Evolutionary conservation across 2,329 filamentous ascomycete species (phyloP).

Genomic region (Fusarium abutilonis): DNA sequence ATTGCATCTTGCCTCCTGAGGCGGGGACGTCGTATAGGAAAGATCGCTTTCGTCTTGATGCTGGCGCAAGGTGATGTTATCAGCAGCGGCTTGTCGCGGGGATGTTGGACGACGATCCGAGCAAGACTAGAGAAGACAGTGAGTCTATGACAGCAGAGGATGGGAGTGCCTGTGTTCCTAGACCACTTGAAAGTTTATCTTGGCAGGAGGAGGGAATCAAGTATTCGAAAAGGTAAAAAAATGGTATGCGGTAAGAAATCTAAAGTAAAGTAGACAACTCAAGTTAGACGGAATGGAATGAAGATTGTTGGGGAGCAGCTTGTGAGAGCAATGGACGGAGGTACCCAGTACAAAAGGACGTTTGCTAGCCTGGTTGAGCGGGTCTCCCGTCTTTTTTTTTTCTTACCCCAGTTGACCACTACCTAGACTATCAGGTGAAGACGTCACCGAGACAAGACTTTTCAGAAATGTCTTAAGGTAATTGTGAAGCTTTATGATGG

Average conservation of each 20-base stretch:
- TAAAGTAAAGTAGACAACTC: slow-evolving; percentile 4
- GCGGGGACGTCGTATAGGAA: slow-evolving; percentile 14
- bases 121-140: slow-evolving; percentile 2
- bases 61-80: slow-evolving; percentile 10
- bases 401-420: slow-evolving; percentile 17
- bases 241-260: slow-evolving; percentile 25
- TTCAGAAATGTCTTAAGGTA: background rate
- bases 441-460: slow-evolving; percentile 25
- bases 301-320: slow-evolving; percentile 35
- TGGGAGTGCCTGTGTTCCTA: slow-evolving; percentile 15
- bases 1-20: slow-evolving; percentile 75
- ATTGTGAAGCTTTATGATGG: too few relatives aligned
- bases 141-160: slow-evolving; percentile 12
- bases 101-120: slow-evolving; percentile 28
- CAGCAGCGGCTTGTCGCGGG: slow-evolving; percentile 29
- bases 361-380: slow-evolving; percentile 28
- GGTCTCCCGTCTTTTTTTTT: slow-evolving; percentile 14
- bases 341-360: slow-evolving; percentile 31
- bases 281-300: slow-evolving; percentile 28
- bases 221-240: slow-evolving; percentile 10
- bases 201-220: background rate
- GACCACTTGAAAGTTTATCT: slow-evolving; percentile 4
- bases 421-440: slow-evolving; percentile 26
- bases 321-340: slow-evolving; percentile 16
- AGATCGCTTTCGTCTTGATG: slow-evolving; percentile 1